These are phyloP conservation scores for Eudorina sp. DNA, from an alignment of 139 green algal species.

Conservation along the genomic window DNA sequence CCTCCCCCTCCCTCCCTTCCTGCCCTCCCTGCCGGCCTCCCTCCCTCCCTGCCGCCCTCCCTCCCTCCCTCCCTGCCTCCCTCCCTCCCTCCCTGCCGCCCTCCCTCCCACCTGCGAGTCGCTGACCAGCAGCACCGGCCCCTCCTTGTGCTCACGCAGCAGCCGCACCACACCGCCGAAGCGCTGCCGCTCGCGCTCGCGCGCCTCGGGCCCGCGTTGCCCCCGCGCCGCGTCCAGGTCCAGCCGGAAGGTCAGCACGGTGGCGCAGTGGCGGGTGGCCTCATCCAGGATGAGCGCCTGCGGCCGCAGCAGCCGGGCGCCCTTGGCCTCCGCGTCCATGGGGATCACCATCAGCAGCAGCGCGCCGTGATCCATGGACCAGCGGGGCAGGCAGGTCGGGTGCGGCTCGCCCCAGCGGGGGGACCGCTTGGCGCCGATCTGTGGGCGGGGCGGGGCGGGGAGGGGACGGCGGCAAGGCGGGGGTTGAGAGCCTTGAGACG, in stretches of 20 bases:
- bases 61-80: too few relatives aligned
- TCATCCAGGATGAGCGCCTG: constrained; percentile 76
- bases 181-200: constrained; percentile 61
- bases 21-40: too few relatives aligned
- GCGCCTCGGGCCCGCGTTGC: constrained; percentile 42
- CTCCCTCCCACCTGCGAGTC: constrained; percentile 62
- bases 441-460: too few relatives aligned
- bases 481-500: too few relatives aligned
- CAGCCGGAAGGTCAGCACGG: constrained; percentile 71
- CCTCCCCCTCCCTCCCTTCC: too few relatives aligned
- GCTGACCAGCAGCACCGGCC: constrained; percentile 71
- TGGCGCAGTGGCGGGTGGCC: constrained; percentile 71
- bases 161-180: constrained; percentile 64
- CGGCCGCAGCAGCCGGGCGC: constrained; percentile 73
- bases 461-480: too few relatives aligned
- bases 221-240: constrained; percentile 69
- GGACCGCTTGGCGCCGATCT: neutral
- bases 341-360: constrained; percentile 78
- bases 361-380: constrained; percentile 50
- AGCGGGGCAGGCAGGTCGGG: constrained; percentile 57
- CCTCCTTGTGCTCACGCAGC: constrained; percentile 55
- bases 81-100: neutral
- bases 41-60: too few relatives aligned
- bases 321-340: constrained; percentile 81
- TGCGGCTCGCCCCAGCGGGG: constrained; percentile 21